Evolutionary conservation across 2,329 filamentous ascomycete genomes (phyloP), one percentile per base, ranked within the genome.

Genomic region (Chrysoporthe cubensis): DNA sequence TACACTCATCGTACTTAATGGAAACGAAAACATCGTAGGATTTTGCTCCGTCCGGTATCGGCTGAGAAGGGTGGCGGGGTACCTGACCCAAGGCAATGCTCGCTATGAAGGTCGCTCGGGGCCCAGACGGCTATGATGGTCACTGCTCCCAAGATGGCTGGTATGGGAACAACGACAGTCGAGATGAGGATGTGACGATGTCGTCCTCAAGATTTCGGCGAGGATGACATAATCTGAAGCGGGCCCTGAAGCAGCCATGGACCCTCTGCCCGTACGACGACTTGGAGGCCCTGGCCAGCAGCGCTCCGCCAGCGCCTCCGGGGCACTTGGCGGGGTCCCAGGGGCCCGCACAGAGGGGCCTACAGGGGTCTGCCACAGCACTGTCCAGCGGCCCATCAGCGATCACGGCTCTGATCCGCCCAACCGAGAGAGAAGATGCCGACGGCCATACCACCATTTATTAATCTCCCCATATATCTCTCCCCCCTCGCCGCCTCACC

Each of bases 1-100:
- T 6, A 54, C 32, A 16, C 11, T 26, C 7, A 54, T 54, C 11
- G 50, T 54, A 26, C 26, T 26, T 26, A 54, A 34, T 54, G 26
- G 32, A 54, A 14, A 4, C 32, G 50, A 54, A 54, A 21, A 34
- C 50, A 54, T 54, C 50, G 50, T 54, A 21, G 21, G 50, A 6
- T 32, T 54, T 54, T 21, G 50, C 26, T 54, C 50, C 32, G 14
- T 54, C 50, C 50, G 50, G 50, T 54, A 54, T 54, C 50, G 50
- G 50, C 50, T 54, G 26, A 14, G 48, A 32, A 11, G 14, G 21
- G 50, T 26, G 26, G 16, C 50, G 21, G 26, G 3, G 11, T 13
- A 21, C 14, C 9, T 9, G 48, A 4, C 7, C 48, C 2, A 11
- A 14, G 48, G 26, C 16, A 32, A 4, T 54, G 1, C 21, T 54